phyloP scores from a whole-genome alignment of 164 flowering plant genomes.

The Brasenia schreberi region DNA sequence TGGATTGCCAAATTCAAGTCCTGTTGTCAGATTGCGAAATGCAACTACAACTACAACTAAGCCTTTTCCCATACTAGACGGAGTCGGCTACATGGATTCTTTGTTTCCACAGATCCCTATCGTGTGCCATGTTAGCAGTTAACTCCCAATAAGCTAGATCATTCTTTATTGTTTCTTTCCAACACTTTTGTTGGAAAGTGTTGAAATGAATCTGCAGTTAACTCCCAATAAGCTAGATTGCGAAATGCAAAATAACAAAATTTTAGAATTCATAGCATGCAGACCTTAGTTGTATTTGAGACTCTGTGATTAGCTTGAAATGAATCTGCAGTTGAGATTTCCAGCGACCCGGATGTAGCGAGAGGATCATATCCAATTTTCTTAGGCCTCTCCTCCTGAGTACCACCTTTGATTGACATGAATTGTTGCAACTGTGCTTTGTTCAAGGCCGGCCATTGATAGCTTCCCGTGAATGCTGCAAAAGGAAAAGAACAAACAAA shows the following conservation, averaged over 20 bases:
- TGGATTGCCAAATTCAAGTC: background rate
- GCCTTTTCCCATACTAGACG: too few relatives aligned
- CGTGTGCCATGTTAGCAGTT: too few relatives aligned
- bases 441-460: conserved; percentile 48
- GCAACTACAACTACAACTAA: too few relatives aligned
- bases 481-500: conserved; percentile 1
- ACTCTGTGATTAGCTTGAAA: conserved; percentile 17
- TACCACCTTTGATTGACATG: conserved; percentile 24
- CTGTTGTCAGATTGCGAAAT: background rate
- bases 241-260: background rate
- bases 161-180: too few relatives aligned
- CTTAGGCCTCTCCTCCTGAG: conserved; percentile 32
- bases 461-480: conserved; percentile 23
- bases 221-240: background rate
- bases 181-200: too few relatives aligned
- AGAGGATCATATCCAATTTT: conserved; percentile 22
- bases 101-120: too few relatives aligned
- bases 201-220: background rate
- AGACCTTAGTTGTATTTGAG: conserved; percentile 31
- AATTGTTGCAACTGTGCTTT: conserved; percentile 33
- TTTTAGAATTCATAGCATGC: background rate
- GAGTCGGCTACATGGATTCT: too few relatives aligned
- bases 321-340: conserved; percentile 18
- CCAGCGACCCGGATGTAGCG: conserved; percentile 21
- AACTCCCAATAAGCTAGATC: too few relatives aligned